Base-by-base conservation (phyloP, 768 basidiomycete genomes). In the Lentinus brumalis region DNA sequence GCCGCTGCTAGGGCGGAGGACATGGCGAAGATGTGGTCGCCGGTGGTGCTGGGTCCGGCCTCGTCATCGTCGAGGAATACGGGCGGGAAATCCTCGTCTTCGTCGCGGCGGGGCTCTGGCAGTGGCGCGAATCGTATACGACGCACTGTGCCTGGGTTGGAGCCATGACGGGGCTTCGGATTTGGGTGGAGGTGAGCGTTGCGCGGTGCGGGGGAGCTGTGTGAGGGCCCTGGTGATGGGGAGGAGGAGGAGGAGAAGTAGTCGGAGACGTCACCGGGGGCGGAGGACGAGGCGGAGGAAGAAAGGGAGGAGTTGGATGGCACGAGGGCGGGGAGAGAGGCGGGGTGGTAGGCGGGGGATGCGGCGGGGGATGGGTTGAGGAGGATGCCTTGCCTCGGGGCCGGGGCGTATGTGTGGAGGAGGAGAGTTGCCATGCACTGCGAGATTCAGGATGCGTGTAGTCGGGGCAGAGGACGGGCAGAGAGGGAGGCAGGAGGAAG, bases 91-190 rank as follows among this genome's bases (percentile, higher is more conserved):
- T 75, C 75, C n/a, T 75, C 62, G 65, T 35, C 35, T 35, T 80
- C 78, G 53, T 82, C 79, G 53, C 84, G 79, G 26, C 84, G 79
- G 1, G 91, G 89, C 66, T 91, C 88, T 1, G 94, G 94, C 16
- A 95, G 82, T 1, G 94, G 94, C 0, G 94, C 93, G 63, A 95
- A 95, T 61, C 90, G 84, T 60, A 95, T 94, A 50, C 76, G 74
- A 35, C 73, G 71, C 9, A 67, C 63, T 5, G 66, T 59, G 60
- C 50, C 30, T 39, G 63, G 54, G 46, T 51, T 38, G 46, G 67
- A 61, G 62, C 57, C 61, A 30, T 51, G 40, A 52, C 61, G 68
- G 21, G 58, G 55, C 41, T 62, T 57, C 30, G 38, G 18, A 31
- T n/a, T 45, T 32, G 56, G 62, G 56, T 47, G 53, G 35, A 56